These are phyloP conservation scores for Aristolochia californica DNA, from an alignment of 164 flowering plant genomes.

Conservation along the genomic window DNA sequence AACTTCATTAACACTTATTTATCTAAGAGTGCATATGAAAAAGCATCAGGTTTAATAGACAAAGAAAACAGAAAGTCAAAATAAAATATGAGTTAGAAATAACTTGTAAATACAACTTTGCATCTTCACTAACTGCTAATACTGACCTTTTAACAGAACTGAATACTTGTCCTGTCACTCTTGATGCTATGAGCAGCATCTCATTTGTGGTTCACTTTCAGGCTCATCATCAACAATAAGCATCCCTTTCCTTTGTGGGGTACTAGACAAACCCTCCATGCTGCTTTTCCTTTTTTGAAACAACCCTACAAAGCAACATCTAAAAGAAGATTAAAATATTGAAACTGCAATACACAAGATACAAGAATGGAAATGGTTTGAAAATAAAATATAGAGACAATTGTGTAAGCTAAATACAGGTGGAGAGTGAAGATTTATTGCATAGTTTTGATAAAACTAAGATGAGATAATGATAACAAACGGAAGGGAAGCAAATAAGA, in stretches of 20 bases:
- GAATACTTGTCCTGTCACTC: no score
- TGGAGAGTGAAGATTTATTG: neutral
- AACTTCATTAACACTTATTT: no score
- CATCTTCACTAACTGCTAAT: neutral
- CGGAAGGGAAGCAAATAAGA: neutral
- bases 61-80: no score
- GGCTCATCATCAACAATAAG: constrained; percentile 24
- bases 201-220: constrained; percentile 19
- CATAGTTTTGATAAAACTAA: neutral
- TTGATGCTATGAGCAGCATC: constrained; percentile 19
- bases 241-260: constrained; percentile 18
- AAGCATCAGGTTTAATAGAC: no score
- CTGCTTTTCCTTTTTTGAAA: constrained; percentile 12
- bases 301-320: constrained; percentile 11
- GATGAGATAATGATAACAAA: neutral
- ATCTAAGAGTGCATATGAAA: no score
- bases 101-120: no score
- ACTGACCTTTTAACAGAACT: no score
- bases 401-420: neutral
- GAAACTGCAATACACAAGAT: neutral
- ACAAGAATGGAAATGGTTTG: neutral
- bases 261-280: constrained; percentile 6
- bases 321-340: neutral
- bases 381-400: neutral
- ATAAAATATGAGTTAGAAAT: no score